phyloP scores from a whole-genome alignment of 352 stramenopile genomes.

The Phytopythium cucurbitacearum region DNA sequence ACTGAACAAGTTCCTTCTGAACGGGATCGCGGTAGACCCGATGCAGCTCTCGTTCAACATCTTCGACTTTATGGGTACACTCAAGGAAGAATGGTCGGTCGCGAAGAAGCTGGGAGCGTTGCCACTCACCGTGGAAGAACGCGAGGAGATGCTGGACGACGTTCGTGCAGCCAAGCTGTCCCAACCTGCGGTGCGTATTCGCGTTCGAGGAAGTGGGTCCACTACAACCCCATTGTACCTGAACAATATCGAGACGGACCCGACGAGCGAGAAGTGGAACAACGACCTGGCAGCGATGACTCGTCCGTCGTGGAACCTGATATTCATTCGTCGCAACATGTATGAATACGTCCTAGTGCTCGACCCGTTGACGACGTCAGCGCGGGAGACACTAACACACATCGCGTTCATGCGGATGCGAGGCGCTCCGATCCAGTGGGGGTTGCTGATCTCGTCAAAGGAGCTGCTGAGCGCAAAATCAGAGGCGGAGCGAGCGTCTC shows the following conservation, averaged over 20 bases:
- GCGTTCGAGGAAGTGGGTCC: slow-evolving; percentile 52
- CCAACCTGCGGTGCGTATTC: slow-evolving; percentile 49
- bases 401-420: slow-evolving; percentile 70
- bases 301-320: slow-evolving; percentile 70
- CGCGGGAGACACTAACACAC: slow-evolving; percentile 45
- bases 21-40: slow-evolving; percentile 80
- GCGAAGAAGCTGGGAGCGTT: slow-evolving; percentile 59
- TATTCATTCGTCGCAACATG: slow-evolving; percentile 86
- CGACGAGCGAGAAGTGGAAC: slow-evolving; percentile 43
- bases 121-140: slow-evolving; percentile 36
- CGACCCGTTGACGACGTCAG: slow-evolving; percentile 50
- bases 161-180: slow-evolving; percentile 47
- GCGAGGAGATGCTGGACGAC: slow-evolving; percentile 54
- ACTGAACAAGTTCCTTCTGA: slow-evolving; percentile 81
- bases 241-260: slow-evolving; percentile 79
- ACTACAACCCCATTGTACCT: slow-evolving; percentile 68
- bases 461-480: slow-evolving; percentile 57
- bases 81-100: slow-evolving; percentile 78
- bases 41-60: slow-evolving; percentile 88
- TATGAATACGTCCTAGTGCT: slow-evolving; percentile 80
- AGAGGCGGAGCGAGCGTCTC: slow-evolving; percentile 20
- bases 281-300: slow-evolving; percentile 37
- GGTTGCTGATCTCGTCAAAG: slow-evolving; percentile 62
- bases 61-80: slow-evolving; percentile 83
- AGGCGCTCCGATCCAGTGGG: slow-evolving; percentile 72